phyloP scores from a whole-genome alignment of 2,329 filamentous ascomycete genomes.

The Cryphonectria radicalis region DNA sequence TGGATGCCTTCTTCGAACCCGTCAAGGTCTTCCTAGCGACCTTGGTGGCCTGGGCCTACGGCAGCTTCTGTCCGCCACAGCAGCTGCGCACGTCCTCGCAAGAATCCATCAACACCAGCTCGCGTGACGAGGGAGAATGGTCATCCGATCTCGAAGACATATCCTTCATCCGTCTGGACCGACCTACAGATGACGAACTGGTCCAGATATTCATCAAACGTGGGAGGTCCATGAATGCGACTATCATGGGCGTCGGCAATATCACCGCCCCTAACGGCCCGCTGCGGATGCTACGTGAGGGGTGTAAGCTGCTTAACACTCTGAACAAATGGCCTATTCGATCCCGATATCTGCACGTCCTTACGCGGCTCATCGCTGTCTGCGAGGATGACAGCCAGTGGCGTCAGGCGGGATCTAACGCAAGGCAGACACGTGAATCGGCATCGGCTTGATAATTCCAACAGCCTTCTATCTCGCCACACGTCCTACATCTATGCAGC shows the following conservation, averaged over 20 bases:
- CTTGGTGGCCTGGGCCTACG: conserved; percentile 46
- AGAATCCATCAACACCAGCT: not conserved
- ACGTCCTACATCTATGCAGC: too few species aligned
- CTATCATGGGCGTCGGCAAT: conserved; percentile 55
- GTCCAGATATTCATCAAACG: conserved; percentile 58
- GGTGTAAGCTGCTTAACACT: conserved; percentile 24
- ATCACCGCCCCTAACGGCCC: conserved; percentile 36
- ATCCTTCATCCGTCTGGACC: conserved; percentile 54
- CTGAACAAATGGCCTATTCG: conserved; percentile 22
- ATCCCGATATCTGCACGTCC: conserved; percentile 3
- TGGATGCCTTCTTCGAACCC: conserved; percentile 45
- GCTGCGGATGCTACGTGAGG: conserved; percentile 32
- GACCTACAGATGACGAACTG: conserved; percentile 58
- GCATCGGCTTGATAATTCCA: not conserved
- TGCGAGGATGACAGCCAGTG: conserved; percentile 8
- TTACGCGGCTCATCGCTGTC: conserved; percentile 17
- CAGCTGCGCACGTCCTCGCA: conserved; percentile 21
- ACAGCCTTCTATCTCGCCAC: not conserved
- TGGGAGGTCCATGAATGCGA: conserved; percentile 52
- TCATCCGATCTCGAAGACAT: conserved; percentile 32
- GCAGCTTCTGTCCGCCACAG: conserved; percentile 29
- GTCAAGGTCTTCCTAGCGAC: conserved; percentile 44
- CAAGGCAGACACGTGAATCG: not conserved
- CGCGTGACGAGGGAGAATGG: conserved; percentile 20
- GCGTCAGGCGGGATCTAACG: not conserved